phyloP scores from a whole-genome alignment of 371 early-diverging fungal species.

The Cokeromyces recurvatus region DNA sequence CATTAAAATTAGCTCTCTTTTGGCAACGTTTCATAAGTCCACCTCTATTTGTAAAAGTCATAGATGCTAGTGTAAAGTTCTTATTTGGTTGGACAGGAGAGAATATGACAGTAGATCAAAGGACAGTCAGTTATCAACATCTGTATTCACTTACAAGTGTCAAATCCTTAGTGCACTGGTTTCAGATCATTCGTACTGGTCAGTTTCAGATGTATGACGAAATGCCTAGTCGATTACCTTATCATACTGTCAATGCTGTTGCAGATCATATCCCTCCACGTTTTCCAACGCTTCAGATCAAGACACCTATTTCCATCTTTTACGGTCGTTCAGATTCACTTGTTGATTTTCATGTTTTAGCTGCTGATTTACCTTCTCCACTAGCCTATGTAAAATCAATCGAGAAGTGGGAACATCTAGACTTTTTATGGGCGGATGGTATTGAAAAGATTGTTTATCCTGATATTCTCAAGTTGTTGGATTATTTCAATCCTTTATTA shows the following conservation, averaged over 20 bases:
- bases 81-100: constrained; percentile 85
- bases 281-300: constrained; percentile 81
- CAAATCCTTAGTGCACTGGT: constrained; percentile 92
- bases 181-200: constrained; percentile 89
- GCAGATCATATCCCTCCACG: constrained; percentile 54
- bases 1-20: constrained; percentile 77
- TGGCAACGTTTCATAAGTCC: constrained; percentile 84
- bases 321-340: constrained; percentile 88
- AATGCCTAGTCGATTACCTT: constrained; percentile 59
- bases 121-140: constrained; percentile 82
- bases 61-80: constrained; percentile 70
- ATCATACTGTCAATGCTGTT: constrained; percentile 41
- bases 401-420: constrained; percentile 73
- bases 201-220: constrained; percentile 94
- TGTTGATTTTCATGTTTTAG: constrained; percentile 64
- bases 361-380: constrained; percentile 52
- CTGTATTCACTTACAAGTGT: constrained; percentile 88
- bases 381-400: constrained; percentile 62
- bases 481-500: constrained; percentile 41
- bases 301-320: constrained; percentile 84
- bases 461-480: constrained; percentile 37
- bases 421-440: constrained; percentile 74
- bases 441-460: constrained; percentile 44
- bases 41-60: constrained; percentile 68
- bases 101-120: constrained; percentile 72